Conservation (phyloP, 257 asterid species). For the Pogostemon cablin region DNA sequence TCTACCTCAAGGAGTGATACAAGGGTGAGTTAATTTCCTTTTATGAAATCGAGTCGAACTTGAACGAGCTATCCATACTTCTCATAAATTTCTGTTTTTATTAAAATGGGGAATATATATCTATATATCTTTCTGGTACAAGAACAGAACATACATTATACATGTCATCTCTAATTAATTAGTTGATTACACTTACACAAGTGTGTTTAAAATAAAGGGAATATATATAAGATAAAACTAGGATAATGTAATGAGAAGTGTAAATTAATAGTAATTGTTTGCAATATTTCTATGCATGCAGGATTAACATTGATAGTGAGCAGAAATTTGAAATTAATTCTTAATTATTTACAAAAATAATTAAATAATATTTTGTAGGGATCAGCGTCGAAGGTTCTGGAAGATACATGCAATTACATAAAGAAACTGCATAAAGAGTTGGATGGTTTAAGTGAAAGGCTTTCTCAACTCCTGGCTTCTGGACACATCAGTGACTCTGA, state of each 20-base stretch:
- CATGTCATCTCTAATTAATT: too few species aligned
- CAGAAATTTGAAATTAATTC: not conserved
- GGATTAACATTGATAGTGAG: not conserved
- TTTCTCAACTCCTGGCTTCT: conserved; percentile 56
- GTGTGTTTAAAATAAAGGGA: too few species aligned
- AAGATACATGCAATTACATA: conserved; percentile 60
- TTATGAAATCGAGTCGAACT: not conserved
- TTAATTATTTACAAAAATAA: not conserved
- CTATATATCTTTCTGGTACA: too few species aligned
- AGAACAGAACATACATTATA: too few species aligned
- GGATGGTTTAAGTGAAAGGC: conserved; percentile 59
- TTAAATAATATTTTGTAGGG: conserved; percentile 34
- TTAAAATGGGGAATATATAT: too few species aligned
- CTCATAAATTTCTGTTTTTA: too few species aligned
- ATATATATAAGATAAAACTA: too few species aligned
- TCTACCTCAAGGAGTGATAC: conserved; percentile 41
- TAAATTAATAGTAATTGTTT: too few species aligned
- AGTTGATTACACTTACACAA: too few species aligned
- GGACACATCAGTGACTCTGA: conserved; percentile 42
- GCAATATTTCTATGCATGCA: conserved; percentile 14
- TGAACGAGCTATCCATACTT: not conserved
- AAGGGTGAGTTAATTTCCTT: conserved; percentile 44
- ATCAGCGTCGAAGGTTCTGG: conserved; percentile 46
- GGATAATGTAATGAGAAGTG: too few species aligned
- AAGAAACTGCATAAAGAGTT: conserved; percentile 64